Evolutionary conservation across 2,329 filamentous ascomycete species (phyloP).

Genomic region (Diaporthe citri): DNA sequence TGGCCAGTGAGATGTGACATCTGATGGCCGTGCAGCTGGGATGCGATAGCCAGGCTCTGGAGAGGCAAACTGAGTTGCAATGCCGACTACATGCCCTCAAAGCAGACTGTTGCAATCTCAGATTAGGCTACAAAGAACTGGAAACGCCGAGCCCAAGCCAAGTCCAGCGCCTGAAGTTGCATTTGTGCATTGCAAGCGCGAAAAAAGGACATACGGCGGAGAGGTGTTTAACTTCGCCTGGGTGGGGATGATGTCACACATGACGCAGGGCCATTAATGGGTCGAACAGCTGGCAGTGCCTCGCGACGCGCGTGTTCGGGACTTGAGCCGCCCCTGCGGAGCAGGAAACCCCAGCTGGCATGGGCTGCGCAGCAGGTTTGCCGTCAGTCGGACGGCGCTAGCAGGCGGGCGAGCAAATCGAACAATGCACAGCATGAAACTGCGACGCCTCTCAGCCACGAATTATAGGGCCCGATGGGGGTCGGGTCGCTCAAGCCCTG

Average conservation of each 20-base stretch:
- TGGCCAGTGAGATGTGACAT: not conserved
- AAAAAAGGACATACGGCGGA: not conserved
- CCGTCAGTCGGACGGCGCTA: conserved; percentile 16
- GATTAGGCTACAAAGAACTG: not conserved
- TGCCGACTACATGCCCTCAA: not conserved
- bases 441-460: conserved; percentile 26
- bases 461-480: conserved; percentile 23
- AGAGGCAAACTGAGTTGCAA: not conserved
- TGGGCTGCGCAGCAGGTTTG: conserved; percentile 16
- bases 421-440: conserved; percentile 21
- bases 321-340: not conserved
- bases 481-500: conserved; percentile 7
- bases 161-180: conserved; percentile 1
- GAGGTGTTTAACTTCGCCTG: not conserved
- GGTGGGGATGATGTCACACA: conserved; percentile 25
- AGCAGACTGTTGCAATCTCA: not conserved
- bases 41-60: not conserved
- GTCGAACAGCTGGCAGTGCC: conserved; percentile 18
- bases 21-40: not conserved
- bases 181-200: not conserved
- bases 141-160: conserved; percentile 13
- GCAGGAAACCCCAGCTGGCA: conserved; percentile 6
- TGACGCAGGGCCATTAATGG: not conserved
- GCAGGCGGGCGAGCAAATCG: not conserved
- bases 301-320: conserved; percentile 23